Base-by-base conservation (phyloP, 768 basidiomycete species). In the Asterophora lycoperdoides region DNA sequence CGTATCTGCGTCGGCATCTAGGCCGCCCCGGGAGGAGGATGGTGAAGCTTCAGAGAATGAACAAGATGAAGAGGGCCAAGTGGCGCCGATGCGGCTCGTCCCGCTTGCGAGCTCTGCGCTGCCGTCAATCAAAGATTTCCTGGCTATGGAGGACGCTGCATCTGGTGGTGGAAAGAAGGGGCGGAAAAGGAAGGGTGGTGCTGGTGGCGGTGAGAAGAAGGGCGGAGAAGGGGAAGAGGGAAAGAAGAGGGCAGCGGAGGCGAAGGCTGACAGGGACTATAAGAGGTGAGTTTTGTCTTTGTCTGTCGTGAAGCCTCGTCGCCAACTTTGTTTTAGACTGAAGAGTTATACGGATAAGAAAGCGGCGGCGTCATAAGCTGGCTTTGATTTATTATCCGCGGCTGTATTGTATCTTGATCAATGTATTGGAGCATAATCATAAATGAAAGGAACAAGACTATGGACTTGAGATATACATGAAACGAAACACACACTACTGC, bases 101-200 rank as follows among this genome's bases (percentile, higher is more conserved):
- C 89, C 90, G 5, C 78, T 97, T 13, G 72, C 77, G 43, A 86
- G 89, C n/a, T 91, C 90, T 18, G 77, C 81, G 6, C 59, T 94
- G 14, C 89, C 90, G 29, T 92, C 89, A 13, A 88, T 95, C 63
- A 79, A 80, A 43, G 87, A 90, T 23, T 75, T 96, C 51, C 69
- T 97, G 33, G 86, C 83, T 5, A 79, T 87, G 72, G 88, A 93
- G 53, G 73, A 80, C 33, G 84, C 79, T 13, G 79, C 76, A 14
- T 48, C 54, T 5, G 79, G 77, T 4, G 80, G 78, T 49, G 73
- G 74, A 11, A 79, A 84, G 47, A 89, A 90, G 62, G 74, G 84
- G 54, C 79, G 74, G 54, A 83, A 86, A 54, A 75, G 79, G 57
- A 81, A 79, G 58, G 68, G 60, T 34, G 68, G 68, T 15, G 71